Percentiles rank a stretch among this genome's conserved stretches.
Evolutionary conservation across 2,329 filamentous ascomycete genomes (phyloP).

Genomic region (Fusarium pilosicola): DNA sequence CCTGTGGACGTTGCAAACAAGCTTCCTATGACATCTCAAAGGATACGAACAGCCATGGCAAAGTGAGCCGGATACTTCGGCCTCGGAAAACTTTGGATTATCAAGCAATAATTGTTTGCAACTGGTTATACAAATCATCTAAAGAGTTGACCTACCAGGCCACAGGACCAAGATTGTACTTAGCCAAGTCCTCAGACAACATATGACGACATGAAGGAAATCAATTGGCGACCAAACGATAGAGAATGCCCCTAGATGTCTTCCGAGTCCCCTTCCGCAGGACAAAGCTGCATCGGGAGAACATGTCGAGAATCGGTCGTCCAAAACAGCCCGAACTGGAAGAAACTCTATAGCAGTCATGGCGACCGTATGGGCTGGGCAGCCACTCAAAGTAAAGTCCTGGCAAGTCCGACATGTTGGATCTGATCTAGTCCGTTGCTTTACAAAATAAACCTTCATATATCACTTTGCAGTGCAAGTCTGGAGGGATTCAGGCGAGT

Average conservation of each 20-base stretch:
- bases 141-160: not conserved
- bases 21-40: not conserved
- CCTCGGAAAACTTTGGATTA: not conserved
- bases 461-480: not conserved
- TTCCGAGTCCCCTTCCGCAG: fast-evolving
- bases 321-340: not conserved
- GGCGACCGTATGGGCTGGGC: no score
- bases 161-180: no score
- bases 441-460: fast-evolving
- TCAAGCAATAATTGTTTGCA: not conserved
- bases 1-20: not conserved
- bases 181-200: not conserved
- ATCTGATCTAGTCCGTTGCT: no score
- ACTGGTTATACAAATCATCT: not conserved
- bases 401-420: not conserved
- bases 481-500: not conserved
- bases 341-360: not conserved
- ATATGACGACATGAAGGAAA: not conserved
- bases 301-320: fast-evolving
- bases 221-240: not conserved
- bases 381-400: not conserved
- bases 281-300: fast-evolving
- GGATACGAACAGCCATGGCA: not conserved
- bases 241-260: not conserved
- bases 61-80: not conserved